Conservation (phyloP, 768 basidiomycete species). For the Amanita subjunquillea region DNA sequence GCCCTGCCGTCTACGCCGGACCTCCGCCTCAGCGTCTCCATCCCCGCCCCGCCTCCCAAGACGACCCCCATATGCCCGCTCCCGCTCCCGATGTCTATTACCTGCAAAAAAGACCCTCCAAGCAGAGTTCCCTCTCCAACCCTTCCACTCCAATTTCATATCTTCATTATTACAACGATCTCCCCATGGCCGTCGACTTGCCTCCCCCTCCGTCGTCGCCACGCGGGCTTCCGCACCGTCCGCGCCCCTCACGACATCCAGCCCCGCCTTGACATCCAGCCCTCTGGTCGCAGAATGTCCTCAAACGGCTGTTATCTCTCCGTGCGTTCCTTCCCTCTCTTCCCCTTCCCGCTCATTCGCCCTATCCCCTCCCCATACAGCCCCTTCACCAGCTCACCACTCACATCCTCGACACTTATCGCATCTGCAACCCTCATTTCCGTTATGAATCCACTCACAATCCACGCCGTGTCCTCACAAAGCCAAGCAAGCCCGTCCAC, state of each 20-base stretch:
- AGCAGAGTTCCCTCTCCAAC: conserved; percentile 52
- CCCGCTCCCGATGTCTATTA: conserved; percentile 55
- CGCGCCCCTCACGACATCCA: conserved; percentile 69
- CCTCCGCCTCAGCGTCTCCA: conserved; percentile 45
- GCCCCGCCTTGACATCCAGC: conserved; percentile 56
- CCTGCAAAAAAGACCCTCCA: conserved; percentile 42
- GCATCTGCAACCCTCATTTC: conserved; percentile 90
- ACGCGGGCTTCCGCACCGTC: conserved; percentile 71
- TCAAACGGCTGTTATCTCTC: conserved; percentile 69
- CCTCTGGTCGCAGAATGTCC: conserved; percentile 67
- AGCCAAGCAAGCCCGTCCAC: conserved; percentile 90
- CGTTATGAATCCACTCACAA: conserved; percentile 93
- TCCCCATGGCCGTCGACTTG: conserved; percentile 63
- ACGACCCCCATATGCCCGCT: conserved; percentile 16
- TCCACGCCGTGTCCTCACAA: conserved; percentile 92
- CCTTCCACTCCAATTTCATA: conserved; percentile 69
- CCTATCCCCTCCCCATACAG: conserved; percentile 18
- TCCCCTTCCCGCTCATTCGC: neutral
- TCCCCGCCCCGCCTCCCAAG: conserved; percentile 55
- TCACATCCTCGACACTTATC: conserved; percentile 82
- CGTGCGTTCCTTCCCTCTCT: conserved; percentile 37
- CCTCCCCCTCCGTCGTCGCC: conserved; percentile 52
- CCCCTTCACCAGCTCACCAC: conserved; percentile 68
- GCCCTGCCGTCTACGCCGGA: conserved; percentile 43
- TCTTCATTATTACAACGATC: conserved; percentile 52